These are phyloP conservation scores for Zarea fungicola DNA, from an alignment of 2,329 filamentous ascomycete genomes.

Conservation along the genomic window DNA sequence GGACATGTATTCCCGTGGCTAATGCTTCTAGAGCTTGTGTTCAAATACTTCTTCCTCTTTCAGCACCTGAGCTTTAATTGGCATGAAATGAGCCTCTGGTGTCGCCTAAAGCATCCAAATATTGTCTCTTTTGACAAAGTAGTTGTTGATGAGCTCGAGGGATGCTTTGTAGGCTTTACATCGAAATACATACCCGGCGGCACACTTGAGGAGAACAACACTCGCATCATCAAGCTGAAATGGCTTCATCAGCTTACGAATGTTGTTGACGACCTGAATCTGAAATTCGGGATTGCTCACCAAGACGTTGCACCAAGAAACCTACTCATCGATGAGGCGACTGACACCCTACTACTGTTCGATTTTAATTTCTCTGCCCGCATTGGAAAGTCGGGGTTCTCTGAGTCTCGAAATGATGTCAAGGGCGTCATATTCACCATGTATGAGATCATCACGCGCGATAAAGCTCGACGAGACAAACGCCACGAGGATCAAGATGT, in stretches of 20 bases:
- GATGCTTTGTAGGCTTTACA: slow-evolving; percentile 32
- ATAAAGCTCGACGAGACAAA: slow-evolving; percentile 19
- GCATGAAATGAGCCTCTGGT: slow-evolving; percentile 31
- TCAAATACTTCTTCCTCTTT: slow-evolving; percentile 30
- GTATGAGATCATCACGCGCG: slow-evolving; percentile 31
- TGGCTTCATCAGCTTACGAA: slow-evolving; percentile 31
- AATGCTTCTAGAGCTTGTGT: slow-evolving; percentile 20
- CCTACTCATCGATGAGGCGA: slow-evolving; percentile 29
- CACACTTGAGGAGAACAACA: slow-evolving; percentile 24
- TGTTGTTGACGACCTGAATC: slow-evolving; percentile 33
- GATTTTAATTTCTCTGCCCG: slow-evolving; percentile 29
- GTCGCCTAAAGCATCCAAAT: slow-evolving; percentile 31
- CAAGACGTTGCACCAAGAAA: slow-evolving; percentile 34
- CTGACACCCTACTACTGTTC: slow-evolving; percentile 30
- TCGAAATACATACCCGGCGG: slow-evolving; percentile 29
- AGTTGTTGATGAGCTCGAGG: slow-evolving; percentile 29
- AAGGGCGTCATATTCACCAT: slow-evolving; percentile 29
- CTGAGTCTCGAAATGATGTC: slow-evolving; percentile 24
- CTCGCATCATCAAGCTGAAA: slow-evolving; percentile 29
- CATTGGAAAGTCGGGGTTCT: slow-evolving; percentile 16
- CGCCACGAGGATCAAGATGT: slow-evolving; percentile 23
- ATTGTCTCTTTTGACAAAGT: slow-evolving; percentile 32
- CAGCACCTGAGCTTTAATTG: slow-evolving; percentile 21
- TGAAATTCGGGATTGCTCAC: slow-evolving; percentile 32
- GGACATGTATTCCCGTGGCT: not conserved